Evolutionary conservation across 768 basidiomycete species (phyloP).

Genomic region (Russula griseocarnosa): DNA sequence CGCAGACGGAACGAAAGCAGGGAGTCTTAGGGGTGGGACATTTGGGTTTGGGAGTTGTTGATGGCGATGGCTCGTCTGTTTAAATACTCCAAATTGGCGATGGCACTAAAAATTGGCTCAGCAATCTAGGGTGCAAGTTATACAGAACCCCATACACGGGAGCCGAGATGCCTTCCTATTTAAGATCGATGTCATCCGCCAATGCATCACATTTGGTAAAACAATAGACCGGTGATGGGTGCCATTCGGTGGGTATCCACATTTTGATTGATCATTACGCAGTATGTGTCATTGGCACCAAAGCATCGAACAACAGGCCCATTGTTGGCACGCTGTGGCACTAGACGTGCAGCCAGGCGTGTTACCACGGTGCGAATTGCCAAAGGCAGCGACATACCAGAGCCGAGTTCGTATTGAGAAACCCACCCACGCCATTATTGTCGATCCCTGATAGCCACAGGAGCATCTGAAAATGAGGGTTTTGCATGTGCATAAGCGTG

Average conservation of each 20-base stretch:
- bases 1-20: background rate
- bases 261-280: background rate
- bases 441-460: background rate
- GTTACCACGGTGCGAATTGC: background rate
- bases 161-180: background rate
- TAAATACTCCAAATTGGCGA: background rate
- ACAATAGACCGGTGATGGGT: background rate
- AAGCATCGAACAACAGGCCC: background rate
- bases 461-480: background rate
- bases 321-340: background rate
- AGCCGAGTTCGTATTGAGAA: background rate
- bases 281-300: background rate
- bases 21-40: background rate
- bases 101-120: background rate
- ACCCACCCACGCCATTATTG: background rate
- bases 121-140: background rate
- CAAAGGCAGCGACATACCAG: background rate
- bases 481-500: background rate
- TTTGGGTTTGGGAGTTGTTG: background rate
- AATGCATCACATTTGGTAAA: background rate
- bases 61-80: background rate
- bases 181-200: background rate
- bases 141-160: background rate
- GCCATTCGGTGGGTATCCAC: background rate
- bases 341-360: background rate